Evolutionary conservation across 164 flowering plant genomes (phyloP), one percentile per base, ranked within the genome.

Genomic region (Umbilicus rupestris): DNA sequence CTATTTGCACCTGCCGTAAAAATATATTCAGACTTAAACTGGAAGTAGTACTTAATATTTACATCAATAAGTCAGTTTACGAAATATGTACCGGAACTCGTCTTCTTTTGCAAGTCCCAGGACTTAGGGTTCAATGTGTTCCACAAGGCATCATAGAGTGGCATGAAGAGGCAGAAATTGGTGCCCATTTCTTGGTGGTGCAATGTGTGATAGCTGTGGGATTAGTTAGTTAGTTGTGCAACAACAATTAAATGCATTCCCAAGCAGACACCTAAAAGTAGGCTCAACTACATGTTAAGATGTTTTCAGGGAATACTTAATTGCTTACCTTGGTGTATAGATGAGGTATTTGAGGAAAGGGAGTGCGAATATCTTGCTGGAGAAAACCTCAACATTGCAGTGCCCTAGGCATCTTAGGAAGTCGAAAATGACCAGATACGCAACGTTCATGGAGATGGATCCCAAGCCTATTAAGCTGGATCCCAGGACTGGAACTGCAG

Each of bases 161-260:
- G 99, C 97, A 94, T 94, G 55, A 94, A 94, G 10, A 94, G 91
- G 75, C 99, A 89, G 75, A 84, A 88, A 68, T 91, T 91, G 37
- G 89, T 79, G 30, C 62, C 69, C 87, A 67, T 86, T 65, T 89
- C 96, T 7, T 44, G 71, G 75, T 88, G 99, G 76, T 94, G 99
- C 24, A 94, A 72, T 68, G 76, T 81, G 70, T 89, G 96, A 70
- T 94, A 94, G 55, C 97, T 94, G 87, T 52, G 58, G 2, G 58
- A 52, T 52, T 22, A 55, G 28, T 31, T 45, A 16, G 4, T n/a
- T n/a, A 22, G 20, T 29, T 63, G 22, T 30, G 5, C 69, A 65
- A 64, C 30, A 69, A 57, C 47, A 55, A 28, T 63, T 28, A 55
- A 55, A 55, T 55, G 60, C 60, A 26, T 17, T 39, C 42, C 24